These are phyloP conservation scores for Xylaria sp. DNA, from an alignment of 2,329 filamentous ascomycete species.

Conservation along the genomic window DNA sequence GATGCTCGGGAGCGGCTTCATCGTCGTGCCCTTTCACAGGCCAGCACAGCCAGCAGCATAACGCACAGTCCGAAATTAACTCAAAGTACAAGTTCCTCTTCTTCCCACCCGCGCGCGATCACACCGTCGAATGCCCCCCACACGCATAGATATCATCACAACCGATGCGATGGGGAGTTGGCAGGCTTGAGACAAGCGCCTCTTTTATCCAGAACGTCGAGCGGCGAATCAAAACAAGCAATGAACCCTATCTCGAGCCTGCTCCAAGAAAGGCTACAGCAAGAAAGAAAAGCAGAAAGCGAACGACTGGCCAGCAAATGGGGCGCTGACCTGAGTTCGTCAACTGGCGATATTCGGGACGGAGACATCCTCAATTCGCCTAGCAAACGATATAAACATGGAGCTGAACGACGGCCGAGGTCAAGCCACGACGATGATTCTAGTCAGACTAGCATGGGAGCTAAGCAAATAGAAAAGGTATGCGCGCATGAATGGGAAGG, in stretches of 20 bases:
- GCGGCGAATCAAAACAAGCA: conserved; percentile 54
- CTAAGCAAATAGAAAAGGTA: conserved; percentile 76
- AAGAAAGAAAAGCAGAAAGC: conserved; percentile 60
- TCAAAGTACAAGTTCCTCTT: conserved; percentile 56
- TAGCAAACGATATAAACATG: conserved; percentile 45
- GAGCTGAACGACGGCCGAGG: conserved; percentile 54
- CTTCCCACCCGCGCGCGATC: conserved; percentile 53
- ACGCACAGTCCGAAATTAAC: conserved; percentile 55
- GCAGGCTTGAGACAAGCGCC: conserved; percentile 52
- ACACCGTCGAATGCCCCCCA: conserved; percentile 52
- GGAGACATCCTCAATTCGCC: conserved; percentile 53
- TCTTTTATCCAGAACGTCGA: conserved; percentile 55
- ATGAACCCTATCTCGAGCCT: conserved; percentile 58
- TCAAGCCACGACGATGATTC: conserved; percentile 56
- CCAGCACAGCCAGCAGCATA: conserved; percentile 53
- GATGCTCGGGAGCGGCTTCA: conserved; percentile 45
- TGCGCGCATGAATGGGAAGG: conserved; percentile 30
- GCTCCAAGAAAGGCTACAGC: conserved; percentile 65
- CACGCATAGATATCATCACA: conserved; percentile 55
- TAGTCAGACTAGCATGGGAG: conserved; percentile 66
- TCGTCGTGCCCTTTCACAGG: conserved; percentile 58
- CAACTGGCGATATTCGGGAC: conserved; percentile 52
- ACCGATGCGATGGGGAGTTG: conserved; percentile 49
- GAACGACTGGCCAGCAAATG: conserved; percentile 55
- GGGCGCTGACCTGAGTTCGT: conserved; percentile 52